A percentile compares a stretch with the other conserved stretches of the same genome.
Conservation (phyloP, 495 filamentous ascomycete species). For the Tirmania nivea region DNA sequence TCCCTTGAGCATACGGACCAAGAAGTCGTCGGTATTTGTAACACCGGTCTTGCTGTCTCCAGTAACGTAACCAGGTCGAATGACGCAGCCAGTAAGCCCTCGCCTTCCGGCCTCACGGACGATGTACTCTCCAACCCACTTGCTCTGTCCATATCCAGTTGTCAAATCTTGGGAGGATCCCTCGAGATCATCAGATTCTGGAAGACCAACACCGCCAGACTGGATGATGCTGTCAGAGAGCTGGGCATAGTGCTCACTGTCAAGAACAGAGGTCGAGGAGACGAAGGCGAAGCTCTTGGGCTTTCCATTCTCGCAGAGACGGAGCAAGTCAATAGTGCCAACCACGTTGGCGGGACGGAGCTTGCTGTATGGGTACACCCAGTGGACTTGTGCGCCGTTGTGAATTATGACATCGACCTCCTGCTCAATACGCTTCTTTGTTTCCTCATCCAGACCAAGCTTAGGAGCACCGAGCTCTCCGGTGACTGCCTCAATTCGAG, state of each 20-base stretch:
- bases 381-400: constrained; percentile 77
- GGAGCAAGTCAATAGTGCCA: constrained; percentile 54
- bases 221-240: constrained; percentile 39
- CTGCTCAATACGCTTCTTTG: constrained; percentile 41
- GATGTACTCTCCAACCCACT: constrained; percentile 67
- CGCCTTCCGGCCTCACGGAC: constrained; percentile 56
- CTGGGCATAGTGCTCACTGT: constrained; percentile 56
- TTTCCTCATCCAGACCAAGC: constrained; percentile 41
- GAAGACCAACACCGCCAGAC: constrained; percentile 31
- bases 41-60: constrained; percentile 54
- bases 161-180: constrained; percentile 42
- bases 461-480: constrained; percentile 52
- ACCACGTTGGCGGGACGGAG: constrained; percentile 62
- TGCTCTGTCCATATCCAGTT: constrained; percentile 82
- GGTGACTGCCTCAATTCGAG: constrained; percentile 38
- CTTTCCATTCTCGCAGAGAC: constrained; percentile 52
- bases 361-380: constrained; percentile 60
- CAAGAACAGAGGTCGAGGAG: constrained; percentile 65
- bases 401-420: constrained; percentile 65
- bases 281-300: constrained; percentile 69
- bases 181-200: constrained; percentile 42
- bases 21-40: constrained; percentile 76
- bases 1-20: constrained; percentile 73
- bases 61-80: constrained; percentile 72
- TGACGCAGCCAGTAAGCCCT: constrained; percentile 51